phyloP scores from a whole-genome alignment of 2,329 filamentous ascomycete species.

The Ustulina deusta region DNA sequence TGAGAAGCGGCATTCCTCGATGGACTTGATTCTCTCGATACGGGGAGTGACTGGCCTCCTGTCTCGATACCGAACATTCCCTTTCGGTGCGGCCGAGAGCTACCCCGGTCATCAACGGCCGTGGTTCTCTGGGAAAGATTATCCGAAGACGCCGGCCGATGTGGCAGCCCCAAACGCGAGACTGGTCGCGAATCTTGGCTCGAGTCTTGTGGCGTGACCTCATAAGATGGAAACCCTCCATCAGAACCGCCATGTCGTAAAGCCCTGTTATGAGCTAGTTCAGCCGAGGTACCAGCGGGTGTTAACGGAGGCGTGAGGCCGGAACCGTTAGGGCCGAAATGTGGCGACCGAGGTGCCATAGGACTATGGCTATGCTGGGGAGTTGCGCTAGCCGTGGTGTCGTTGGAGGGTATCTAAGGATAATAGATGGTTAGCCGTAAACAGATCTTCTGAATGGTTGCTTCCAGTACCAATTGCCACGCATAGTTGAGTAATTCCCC shows the following conservation, averaged over 20 bases:
- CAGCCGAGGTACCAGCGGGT: conserved; percentile 76
- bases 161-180: conserved; percentile 55
- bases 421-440: conserved; percentile 40
- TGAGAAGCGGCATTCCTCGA: conserved; percentile 71
- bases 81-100: conserved; percentile 59
- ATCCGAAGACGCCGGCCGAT: conserved; percentile 59
- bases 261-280: conserved; percentile 49
- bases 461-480: conserved; percentile 4
- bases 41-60: conserved; percentile 63
- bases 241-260: conserved; percentile 43
- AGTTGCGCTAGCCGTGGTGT: conserved; percentile 70
- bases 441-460: conserved; percentile 1
- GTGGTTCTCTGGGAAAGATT: conserved; percentile 57
- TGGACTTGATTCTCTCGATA: conserved; percentile 73
- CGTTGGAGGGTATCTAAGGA: conserved; percentile 68
- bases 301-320: conserved; percentile 89
- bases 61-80: conserved; percentile 66
- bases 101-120: conserved; percentile 52
- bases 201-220: conserved; percentile 78
- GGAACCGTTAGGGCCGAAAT: conserved; percentile 73
- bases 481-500: conserved; percentile 10
- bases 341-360: conserved; percentile 73
- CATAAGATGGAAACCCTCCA: conserved; percentile 51
- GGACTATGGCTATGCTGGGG: conserved; percentile 74
- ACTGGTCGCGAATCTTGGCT: conserved; percentile 64